Base-by-base conservation (phyloP, 768 basidiomycete genomes). In the Calocybe cyanea region DNA sequence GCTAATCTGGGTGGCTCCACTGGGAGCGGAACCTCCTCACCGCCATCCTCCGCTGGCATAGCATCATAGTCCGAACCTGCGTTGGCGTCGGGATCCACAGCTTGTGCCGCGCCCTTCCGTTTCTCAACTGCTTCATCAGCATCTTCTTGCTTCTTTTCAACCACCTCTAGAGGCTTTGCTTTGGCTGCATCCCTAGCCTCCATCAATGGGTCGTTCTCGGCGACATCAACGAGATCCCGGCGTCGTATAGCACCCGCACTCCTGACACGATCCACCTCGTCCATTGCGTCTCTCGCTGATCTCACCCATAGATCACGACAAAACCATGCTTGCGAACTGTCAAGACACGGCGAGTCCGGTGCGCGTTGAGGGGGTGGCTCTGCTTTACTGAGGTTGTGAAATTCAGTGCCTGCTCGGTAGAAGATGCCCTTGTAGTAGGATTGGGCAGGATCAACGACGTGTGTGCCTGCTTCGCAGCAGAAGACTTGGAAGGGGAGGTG, bases 401-500 rank as follows among this genome's bases (percentile, higher is more conserved):
- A 87, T 54, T 91, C 81, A 7, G 66, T 69, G 3, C 91, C 92
- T 2, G 90, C 78, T 38, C 93, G 87, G 63, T 99, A 99, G 0
- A 59, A 59, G 54, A 99, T 77, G 34, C 89, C 90, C 33, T 82
- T 82, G 72, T 99, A 99, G 72, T 98, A 99, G 0, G 92, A 89
- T 63, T 97, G 94, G 25, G 77, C 78, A 9, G 96, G 96, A 61
- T 99, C 96, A 52, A 99, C 85, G 59, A 99, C 84, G 62, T 98
- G 96, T 0, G 92, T 94, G 4, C 96, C 96, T 0, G 92, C 87
- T 70, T 99, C 96, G 67, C 96, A 99, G 72, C 96, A 99, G 69
- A 96, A 98, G 7, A 89, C 92, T 63, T 99, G 96, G 74, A 99
- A 97, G 3, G 96, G 96, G 1, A 98, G 79, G 58, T 99, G 94